Conservation (phyloP, 139 green algal species). For the Spirogloea muscicola region DNA sequence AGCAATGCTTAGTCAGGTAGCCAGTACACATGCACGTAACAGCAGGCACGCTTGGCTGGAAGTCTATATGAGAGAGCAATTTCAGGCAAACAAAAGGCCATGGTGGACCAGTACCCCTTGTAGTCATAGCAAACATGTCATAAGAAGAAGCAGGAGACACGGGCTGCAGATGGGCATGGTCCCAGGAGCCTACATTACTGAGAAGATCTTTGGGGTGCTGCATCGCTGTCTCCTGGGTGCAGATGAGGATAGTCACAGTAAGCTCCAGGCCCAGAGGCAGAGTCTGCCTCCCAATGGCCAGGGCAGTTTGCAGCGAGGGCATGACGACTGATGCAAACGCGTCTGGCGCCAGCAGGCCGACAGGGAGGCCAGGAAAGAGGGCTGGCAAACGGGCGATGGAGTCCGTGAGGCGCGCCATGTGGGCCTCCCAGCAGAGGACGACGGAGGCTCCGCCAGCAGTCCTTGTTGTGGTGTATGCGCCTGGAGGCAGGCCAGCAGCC, state of each 20-base stretch:
- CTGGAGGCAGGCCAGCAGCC: too few relatives aligned
- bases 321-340: not conserved
- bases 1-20: too few relatives aligned
- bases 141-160: too few relatives aligned
- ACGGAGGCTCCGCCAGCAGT: not conserved
- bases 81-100: too few relatives aligned
- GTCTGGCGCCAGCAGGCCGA: not conserved
- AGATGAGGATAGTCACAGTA: not conserved
- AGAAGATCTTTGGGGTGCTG: not conserved
- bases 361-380: not conserved
- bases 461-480: constrained; percentile 14
- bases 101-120: too few relatives aligned
- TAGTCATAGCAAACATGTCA: too few relatives aligned
- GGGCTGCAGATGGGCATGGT: too few relatives aligned
- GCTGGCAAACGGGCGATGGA: not conserved
- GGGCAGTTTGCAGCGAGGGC: not conserved
- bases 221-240: not conserved
- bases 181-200: too few relatives aligned
- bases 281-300: not conserved
- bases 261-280: not conserved
- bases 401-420: constrained; percentile 2
- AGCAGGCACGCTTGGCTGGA: too few relatives aligned
- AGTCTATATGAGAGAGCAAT: too few relatives aligned
- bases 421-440: constrained; percentile 10
- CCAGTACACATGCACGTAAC: too few relatives aligned